Percentiles rank a stretch among this genome's conserved stretches.
Conservation (phyloP, 1,284 basidiomycete species). For the Sanghuangporus weigelae region DNA sequence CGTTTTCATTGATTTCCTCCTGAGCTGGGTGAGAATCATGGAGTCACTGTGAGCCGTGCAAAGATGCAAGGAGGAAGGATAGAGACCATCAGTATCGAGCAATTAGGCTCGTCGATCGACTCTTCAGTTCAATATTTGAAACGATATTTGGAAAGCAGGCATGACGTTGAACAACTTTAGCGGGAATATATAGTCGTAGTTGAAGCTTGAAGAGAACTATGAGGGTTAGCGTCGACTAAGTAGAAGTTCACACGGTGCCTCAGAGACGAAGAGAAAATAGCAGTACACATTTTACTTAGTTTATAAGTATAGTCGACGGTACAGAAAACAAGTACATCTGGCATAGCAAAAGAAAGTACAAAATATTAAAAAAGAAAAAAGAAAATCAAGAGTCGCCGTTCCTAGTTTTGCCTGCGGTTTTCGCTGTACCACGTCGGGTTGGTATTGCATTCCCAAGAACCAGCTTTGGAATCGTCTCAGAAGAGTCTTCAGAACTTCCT, state of each 20-base stretch:
- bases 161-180: too few relatives aligned
- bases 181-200: too few relatives aligned
- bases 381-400: not conserved
- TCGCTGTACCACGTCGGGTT: not conserved
- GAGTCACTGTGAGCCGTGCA: not conserved
- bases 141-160: not conserved
- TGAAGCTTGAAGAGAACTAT: too few relatives aligned
- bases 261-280: too few relatives aligned
- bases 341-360: too few relatives aligned
- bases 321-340: too few relatives aligned
- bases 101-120: not conserved
- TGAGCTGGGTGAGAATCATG: not conserved
- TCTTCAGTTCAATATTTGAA: not conserved
- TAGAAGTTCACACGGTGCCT: too few relatives aligned
- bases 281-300: too few relatives aligned
- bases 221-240: too few relatives aligned
- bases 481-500: not conserved
- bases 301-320: too few relatives aligned
- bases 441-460: constrained; percentile 4
- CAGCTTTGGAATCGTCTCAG: not conserved
- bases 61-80: not conserved
- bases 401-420: not conserved
- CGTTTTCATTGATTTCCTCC: not conserved
- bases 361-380: too few relatives aligned
- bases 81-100: not conserved